Conservation (phyloP, 2,329 filamentous ascomycete genomes). For the Cordyceps cicadae region DNA sequence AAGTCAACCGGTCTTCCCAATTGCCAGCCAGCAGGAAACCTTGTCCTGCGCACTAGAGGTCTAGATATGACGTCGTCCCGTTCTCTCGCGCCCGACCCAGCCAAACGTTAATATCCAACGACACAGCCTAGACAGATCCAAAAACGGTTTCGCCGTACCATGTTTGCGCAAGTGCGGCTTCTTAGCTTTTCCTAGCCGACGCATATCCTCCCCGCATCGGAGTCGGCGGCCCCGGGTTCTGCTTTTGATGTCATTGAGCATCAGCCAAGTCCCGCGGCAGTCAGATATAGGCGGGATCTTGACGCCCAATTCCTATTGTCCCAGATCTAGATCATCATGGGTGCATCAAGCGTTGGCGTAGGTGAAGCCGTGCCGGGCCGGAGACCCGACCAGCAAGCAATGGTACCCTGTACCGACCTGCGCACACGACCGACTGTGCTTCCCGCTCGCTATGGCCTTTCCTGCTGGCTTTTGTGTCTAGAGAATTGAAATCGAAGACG, state of each 20-base stretch:
- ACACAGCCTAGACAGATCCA: neutral
- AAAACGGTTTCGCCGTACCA: neutral
- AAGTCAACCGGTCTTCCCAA: neutral
- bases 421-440: neutral
- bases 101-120: neutral
- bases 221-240: neutral
- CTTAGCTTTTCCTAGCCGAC: neutral
- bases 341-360: neutral
- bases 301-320: neutral
- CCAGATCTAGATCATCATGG: neutral
- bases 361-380: neutral
- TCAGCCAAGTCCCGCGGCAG: neutral
- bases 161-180: neutral
- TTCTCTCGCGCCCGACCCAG: neutral
- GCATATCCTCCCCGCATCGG: neutral
- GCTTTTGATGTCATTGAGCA: neutral
- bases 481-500: no score
- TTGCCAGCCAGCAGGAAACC: neutral
- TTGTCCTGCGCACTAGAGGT: neutral
- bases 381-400: neutral
- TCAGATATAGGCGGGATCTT: neutral
- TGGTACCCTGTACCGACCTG: neutral
- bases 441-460: no score
- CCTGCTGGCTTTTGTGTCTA: no score
- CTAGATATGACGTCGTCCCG: neutral